A percentile compares a stretch with the other conserved stretches of the same genome.
These are phyloP conservation scores for Raffaelea ambrosiae DNA, from an alignment of 2,329 filamentous ascomycete genomes.

Conservation along the genomic window DNA sequence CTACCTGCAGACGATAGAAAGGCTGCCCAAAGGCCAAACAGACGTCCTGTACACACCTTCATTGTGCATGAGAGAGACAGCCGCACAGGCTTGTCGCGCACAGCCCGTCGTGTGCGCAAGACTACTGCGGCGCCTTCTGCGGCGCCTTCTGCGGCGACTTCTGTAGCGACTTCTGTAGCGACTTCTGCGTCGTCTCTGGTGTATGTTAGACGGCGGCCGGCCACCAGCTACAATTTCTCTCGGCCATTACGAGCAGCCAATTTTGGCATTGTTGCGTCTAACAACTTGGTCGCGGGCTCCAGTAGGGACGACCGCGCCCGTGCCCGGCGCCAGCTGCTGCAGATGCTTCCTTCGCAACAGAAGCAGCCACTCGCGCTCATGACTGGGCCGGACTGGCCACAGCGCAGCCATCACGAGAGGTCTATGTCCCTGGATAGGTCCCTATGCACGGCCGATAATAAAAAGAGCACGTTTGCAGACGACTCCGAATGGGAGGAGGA, in stretches of 20 bases:
- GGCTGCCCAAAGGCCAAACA: too few relatives aligned
- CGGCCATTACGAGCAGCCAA: conserved; percentile 1
- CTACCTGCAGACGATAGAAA: too few relatives aligned
- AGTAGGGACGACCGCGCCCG: conserved; percentile 2
- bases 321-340: conserved; percentile 4
- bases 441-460: not conserved
- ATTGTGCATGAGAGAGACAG: not conserved
- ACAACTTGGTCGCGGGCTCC: too few relatives aligned
- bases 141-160: not conserved
- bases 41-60: conserved; percentile 5
- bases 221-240: conserved; percentile 8
- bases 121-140: not conserved
- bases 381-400: not conserved
- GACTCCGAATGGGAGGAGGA: not conserved
- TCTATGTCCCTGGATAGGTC: conserved; percentile 3
- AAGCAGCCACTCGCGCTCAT: not conserved
- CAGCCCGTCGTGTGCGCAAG: conserved; percentile 7
- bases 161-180: not conserved
- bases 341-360: conserved; percentile 4
- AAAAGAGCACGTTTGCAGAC: not conserved
- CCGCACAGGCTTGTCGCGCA: conserved; percentile 1
- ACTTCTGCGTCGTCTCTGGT: not conserved
- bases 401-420: not conserved
- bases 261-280: not conserved
- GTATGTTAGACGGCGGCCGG: not conserved